phyloP scores from a whole-genome alignment of 2,329 filamentous ascomycete species.

The Cadophora malorum region DNA sequence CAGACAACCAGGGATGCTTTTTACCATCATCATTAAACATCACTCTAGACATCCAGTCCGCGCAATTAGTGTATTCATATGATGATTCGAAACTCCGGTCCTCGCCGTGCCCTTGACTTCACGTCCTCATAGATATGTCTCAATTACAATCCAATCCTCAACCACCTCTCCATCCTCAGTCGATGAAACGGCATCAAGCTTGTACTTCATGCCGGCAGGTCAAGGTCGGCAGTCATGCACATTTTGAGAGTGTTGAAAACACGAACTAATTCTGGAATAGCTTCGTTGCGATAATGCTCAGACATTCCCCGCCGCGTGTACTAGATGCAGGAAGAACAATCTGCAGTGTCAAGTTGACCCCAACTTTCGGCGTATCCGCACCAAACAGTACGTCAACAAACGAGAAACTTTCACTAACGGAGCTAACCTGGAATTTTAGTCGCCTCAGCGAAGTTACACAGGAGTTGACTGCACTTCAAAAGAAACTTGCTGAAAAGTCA shows the following conservation, averaged over 20 bases:
- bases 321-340: constrained; percentile 26
- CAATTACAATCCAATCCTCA: constrained; percentile 3
- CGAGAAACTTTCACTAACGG: background rate
- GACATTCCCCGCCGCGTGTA: constrained; percentile 27
- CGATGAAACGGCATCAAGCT: constrained; percentile 17
- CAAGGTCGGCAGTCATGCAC: constrained; percentile 20
- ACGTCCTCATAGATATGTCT: background rate
- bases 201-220: constrained; percentile 31
- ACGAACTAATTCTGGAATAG: background rate
- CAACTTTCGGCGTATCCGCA: constrained; percentile 26
- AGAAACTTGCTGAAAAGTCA: constrained; percentile 15
- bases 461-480: constrained; percentile 25
- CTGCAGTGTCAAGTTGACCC: constrained; percentile 26
- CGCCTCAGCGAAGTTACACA: constrained; percentile 29
- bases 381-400: constrained; percentile 18
- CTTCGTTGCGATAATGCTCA: constrained; percentile 26
- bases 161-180: constrained; percentile 3
- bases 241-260: background rate
- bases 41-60: too few relatives aligned
- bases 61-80: background rate
- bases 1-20: background rate
- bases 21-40: background rate
- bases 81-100: background rate
- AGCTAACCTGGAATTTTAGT: constrained; percentile 6
- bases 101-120: background rate